Evolutionary conservation across 805 yeast species (phyloP).

Genomic region (Candida methanosorbosa): DNA sequence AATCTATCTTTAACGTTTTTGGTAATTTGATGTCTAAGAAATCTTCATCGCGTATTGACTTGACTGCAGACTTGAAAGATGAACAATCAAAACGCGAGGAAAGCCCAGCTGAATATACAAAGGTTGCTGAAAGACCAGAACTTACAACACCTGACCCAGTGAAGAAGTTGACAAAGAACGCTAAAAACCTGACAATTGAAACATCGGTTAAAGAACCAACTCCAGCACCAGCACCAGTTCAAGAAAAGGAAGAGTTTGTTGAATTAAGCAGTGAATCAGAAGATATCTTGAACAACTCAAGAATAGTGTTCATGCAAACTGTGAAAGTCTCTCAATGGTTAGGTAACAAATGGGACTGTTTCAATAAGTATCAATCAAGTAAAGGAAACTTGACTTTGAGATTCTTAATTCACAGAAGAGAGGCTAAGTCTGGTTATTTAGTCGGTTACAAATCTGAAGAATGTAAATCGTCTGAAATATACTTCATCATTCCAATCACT

Average conservation of each 20-base stretch:
- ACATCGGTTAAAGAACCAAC: not conserved
- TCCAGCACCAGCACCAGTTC: not conserved
- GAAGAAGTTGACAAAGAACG: too few species aligned
- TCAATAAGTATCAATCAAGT: constrained; percentile 7
- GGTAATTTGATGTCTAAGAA: constrained; percentile 5
- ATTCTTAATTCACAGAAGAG: constrained; percentile 1
- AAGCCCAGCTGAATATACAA: not conserved
- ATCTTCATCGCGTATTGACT: not conserved
- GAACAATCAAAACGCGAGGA: too few species aligned
- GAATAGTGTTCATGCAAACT: constrained; percentile 11
- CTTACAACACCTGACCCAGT: too few species aligned
- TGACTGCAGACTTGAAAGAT: not conserved
- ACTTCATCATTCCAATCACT: constrained; percentile 11
- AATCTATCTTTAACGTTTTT: constrained; percentile 20
- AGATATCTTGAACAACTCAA: constrained; percentile 4
- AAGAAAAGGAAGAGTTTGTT: not conserved
- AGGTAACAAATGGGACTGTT: constrained; percentile 16
- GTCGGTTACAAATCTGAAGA: constrained; percentile 9
- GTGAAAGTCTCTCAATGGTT: constrained; percentile 20
- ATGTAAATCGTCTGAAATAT: constrained; percentile 2
- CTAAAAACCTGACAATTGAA: too few species aligned
- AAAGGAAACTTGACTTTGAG: not conserved
- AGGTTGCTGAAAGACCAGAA: not conserved
- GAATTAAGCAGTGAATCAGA: constrained; percentile 3
- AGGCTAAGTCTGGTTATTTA: constrained; percentile 8